Evolutionary conservation across 768 basidiomycete genomes (phyloP), one percentile per base, ranked within the genome.

Genomic region (Pseudohyphozyma bogoriensis): DNA sequence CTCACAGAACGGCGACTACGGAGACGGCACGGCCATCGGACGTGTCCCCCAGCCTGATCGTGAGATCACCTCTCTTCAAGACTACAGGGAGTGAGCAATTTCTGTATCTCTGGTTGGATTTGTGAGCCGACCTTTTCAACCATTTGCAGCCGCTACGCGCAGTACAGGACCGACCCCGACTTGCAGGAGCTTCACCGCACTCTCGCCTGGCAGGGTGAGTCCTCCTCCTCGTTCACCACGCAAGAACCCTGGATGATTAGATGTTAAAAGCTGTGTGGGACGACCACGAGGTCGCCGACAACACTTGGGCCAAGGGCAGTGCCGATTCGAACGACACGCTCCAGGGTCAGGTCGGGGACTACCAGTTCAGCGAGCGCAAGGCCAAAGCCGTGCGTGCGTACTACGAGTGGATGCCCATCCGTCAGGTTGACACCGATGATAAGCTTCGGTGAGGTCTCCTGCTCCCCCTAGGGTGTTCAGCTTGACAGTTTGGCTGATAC

Each of bases 141-240:
- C n/a, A n/a, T n/a, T n/a, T n/a, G 2, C 35, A 52, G 51, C 24
- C 51, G 51, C 36, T 52, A 37, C 36, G 51, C 51, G 3, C 26
- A n/a, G 36, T 52, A 52, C 36, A 26, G 51, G 12, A 7, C 13
- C 36, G 51, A 52, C 15, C 51, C 51, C 20, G 76, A 78, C 62
- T 74, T 81, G 36, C 69, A 75, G n/a, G 69, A 70, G 55, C 79
- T 79, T 11, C 82, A 82, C 70, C 76, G 76, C 62, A 74, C 72
- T 47, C 76, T 73, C 28, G 81, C 80, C 12, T 83, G 81, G 81
- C 79, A 81, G 62, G 79, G 78, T 7, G 78, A 81, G n/a, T 80
- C 79, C 67, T 31, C 32, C 42, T 31, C 44, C 51, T 56, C 29
- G 51, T 26, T 52, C 13, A 29, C 35, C 13, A 15, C n/a, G 31